Evolutionary conservation across 148 eudicot genomes (phyloP), one percentile per base, ranked within the genome.

Genomic region (Oxyria digyna): DNA sequence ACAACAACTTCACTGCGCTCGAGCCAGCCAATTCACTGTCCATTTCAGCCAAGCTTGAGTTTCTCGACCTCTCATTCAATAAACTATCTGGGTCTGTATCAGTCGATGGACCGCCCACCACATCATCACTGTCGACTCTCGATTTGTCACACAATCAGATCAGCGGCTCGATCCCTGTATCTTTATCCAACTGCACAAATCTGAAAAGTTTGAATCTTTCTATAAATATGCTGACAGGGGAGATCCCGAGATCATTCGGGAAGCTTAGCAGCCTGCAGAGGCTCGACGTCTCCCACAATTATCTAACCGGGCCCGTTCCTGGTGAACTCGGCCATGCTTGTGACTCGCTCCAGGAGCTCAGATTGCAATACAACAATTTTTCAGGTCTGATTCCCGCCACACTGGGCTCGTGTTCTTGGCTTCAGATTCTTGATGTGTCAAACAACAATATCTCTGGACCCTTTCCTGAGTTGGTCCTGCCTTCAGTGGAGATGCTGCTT

Each of bases 251-350:
- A 7, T 70, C 80, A n/a, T 77, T 80, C 38, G 89, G 95, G 17
- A 59, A 67, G 6, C 76, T 94, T 15, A 74, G 41, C 17, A 81
- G 76, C 67, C 65, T 94, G 55, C 85, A 90, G 70, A 81, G 75
- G 31, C 54, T 94, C 4, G 98, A 89, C 79, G 78, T 94, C 70
- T 90, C 98, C 10, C 87, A 80, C 24, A 94, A 94, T 73, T 79
- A 79, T 52, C 87, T 94, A 42, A 67, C 81, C 0, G 86, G 97
- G 49, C 73, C 80, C 68, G 81, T 94, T 68, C 92, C 98, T 4
- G 35, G 64, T 8, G 90, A 85, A 71, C 68, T 89, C 48, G 89
- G 96, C 4, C 77, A 80, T 72, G 62, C 87, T 0, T 94, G 98
- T 42, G 77, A 59, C 66, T 85, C 97, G 9, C 84, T 94, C 20